Conservation (phyloP, 768 basidiomycete species). For the Harrya chromipes region DNA sequence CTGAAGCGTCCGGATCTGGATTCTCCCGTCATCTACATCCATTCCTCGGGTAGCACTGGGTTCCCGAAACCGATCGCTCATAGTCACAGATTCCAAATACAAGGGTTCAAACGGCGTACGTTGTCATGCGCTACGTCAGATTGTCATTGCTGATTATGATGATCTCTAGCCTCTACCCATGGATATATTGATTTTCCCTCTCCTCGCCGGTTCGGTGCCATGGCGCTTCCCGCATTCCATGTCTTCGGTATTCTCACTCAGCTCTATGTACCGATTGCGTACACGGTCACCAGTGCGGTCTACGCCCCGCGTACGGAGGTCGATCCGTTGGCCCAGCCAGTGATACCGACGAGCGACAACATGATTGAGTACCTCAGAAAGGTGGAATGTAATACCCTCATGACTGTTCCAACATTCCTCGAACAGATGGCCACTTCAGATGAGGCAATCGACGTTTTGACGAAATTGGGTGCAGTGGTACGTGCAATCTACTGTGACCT, state of each 20-base stretch:
- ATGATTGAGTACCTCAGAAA: constrained; percentile 34
- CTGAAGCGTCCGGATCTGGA: constrained; percentile 8
- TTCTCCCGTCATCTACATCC: constrained; percentile 14
- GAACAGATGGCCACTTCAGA: constrained; percentile 34
- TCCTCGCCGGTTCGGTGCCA: constrained; percentile 17
- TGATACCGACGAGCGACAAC: constrained; percentile 38
- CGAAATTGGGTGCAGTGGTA: constrained; percentile 29
- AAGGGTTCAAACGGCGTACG: constrained; percentile 37
- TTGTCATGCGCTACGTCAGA: not conserved
- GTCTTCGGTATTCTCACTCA: constrained; percentile 13
- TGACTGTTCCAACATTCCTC: constrained; percentile 39
- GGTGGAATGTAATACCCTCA: constrained; percentile 28
- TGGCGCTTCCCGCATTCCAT: constrained; percentile 30
- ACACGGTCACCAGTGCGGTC: constrained; percentile 15
- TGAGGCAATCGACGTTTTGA: constrained; percentile 24
- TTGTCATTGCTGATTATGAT: not conserved
- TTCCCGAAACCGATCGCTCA: constrained; percentile 42
- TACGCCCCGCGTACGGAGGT: constrained; percentile 27
- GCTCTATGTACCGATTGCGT: constrained; percentile 21
- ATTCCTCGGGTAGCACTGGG: constrained; percentile 41
- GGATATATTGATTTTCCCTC: constrained; percentile 1
- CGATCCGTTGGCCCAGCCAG: constrained; percentile 27
- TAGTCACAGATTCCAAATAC: constrained; percentile 28
- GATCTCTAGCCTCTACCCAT: not conserved
- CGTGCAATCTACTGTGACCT: not conserved